Evolutionary conservation across 345 rosid species (phyloP), one percentile per base, ranked within the genome.

Genomic region (Fremontodendron californicum): DNA sequence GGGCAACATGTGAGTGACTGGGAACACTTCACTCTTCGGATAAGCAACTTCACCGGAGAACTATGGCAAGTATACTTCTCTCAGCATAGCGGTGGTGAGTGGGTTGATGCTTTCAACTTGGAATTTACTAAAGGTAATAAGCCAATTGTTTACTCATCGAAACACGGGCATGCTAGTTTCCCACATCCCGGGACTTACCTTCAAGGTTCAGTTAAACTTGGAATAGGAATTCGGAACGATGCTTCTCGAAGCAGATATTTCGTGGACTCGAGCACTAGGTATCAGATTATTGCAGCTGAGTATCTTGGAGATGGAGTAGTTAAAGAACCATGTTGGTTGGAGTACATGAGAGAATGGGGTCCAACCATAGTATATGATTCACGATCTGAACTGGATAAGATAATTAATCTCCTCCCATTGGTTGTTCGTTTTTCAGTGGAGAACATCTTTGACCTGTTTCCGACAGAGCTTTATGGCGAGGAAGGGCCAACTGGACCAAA

Each of bases 401-500:
- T 94, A 25, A 83, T 89, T 45, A 81, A 83, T 65, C 82, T 84
- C 42, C 94, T 92, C 40, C 97, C 97, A 27, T 79, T 88, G 29
- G 84, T 90, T 70, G 87, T 91, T 73, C 89, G 94, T 69, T 91
- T 90, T 81, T 94, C 98, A 1, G 74, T 94, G 25, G 94, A 89
- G 86, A 90, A 85, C 83, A 81, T 94, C 76, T 77, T 91, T 25
- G 96, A 94, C 65, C 84, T 90, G 89, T 89, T 94, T 73, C 98
- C 98, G 1, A 87, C 93, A 1, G 94, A 90, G 84, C 92, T 94
- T 15, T 92, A 92, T 11, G 98, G 98, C 0, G 98, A 94, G 88
- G 97, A 94, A 82, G 98, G 98, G 62, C 98, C 98, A 6, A 91
- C 97, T 0, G 98, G 98, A 31, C 98, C 97, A 1, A 94, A 94